These are phyloP conservation scores for Graphiopsis chlorocephala DNA, from an alignment of 2,329 filamentous ascomycete genomes.

Conservation along the genomic window DNA sequence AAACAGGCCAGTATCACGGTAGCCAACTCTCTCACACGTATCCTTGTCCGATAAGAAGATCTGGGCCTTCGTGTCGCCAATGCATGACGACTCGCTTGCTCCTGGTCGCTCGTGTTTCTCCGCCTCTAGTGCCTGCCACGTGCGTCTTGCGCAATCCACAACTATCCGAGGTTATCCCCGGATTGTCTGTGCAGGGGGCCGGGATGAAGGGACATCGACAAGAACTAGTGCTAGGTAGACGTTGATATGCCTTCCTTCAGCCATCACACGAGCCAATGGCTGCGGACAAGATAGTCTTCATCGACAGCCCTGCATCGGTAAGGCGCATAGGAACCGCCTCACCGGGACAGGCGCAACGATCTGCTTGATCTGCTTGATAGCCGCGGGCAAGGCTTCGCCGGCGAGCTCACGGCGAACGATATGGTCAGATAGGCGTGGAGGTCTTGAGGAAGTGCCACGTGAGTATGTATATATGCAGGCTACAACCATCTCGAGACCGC, in stretches of 20 bases:
- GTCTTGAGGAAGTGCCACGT: background rate
- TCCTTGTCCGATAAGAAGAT: background rate
- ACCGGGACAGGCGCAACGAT: background rate
- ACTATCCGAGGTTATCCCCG: background rate
- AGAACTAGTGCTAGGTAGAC: background rate
- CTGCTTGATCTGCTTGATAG: background rate
- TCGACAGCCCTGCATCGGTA: constrained; percentile 7
- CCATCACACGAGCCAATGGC: background rate
- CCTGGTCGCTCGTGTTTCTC: background rate
- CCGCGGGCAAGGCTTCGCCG: constrained; percentile 6
- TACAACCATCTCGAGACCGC: background rate
- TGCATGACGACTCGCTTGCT: background rate
- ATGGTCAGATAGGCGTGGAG: background rate
- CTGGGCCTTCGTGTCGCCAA: background rate
- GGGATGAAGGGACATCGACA: background rate
- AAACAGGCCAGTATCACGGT: background rate
- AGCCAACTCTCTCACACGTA: background rate
- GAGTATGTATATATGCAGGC: background rate
- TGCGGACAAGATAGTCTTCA: background rate
- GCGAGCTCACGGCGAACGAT: background rate
- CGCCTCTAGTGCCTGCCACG: background rate
- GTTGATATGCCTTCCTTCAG: background rate
- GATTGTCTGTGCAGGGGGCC: background rate
- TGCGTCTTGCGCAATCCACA: background rate
- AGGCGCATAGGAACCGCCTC: background rate